Base-by-base conservation (phyloP, 192 early-diverging fungal genomes). In the Umbelopsis sp. region DNA sequence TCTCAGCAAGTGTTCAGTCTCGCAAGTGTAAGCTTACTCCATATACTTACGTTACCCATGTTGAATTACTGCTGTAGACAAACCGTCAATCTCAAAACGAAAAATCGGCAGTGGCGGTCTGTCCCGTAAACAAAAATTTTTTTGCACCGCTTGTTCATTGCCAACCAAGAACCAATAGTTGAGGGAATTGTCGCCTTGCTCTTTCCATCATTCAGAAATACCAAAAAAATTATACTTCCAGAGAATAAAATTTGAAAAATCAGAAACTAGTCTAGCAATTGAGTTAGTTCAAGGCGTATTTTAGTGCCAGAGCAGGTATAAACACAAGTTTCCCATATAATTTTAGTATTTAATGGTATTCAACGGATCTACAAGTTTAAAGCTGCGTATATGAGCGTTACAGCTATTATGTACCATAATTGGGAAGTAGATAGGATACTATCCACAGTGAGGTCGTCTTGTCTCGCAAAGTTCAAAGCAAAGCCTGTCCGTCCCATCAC, bases 1-100 rank as follows among this genome's bases (percentile, higher is more conserved):
- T 9, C 43, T n/a, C 17, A 49, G 16, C 47, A 5, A 49, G 6
- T 62, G 26, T 20, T 20, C 7, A 34, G 1, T 32, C 31, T 12
- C 17, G 16, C 16, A 20, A 34, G 29, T 34, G 17, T 41, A 20
- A 3, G 29, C 1, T 3, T 1, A 16, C 0, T 0, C 14, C 4
- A 32, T n/a, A 16, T 62, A 62, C 56, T 20, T 62, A 62, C 56
- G 56, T 62, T 62, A 62, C 56, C 56, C 56, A 62, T 62, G 26
- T 62, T 32, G 10, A 34, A 62, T 36, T 62, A 62, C 17, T n/a
- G 56, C 12, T 41, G 38, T 41, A 6, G 38, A 34, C n/a, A 32
- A 34, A 14, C 26, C 12, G 26, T 26, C 56, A 62, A 34, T 62
- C 16, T 8, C 26, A 62, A 62, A 62, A 26, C 16, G 14, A 62